Conservation (phyloP, 2,329 filamentous ascomycete genomes). For the Ceratocystis papillata region DNA sequence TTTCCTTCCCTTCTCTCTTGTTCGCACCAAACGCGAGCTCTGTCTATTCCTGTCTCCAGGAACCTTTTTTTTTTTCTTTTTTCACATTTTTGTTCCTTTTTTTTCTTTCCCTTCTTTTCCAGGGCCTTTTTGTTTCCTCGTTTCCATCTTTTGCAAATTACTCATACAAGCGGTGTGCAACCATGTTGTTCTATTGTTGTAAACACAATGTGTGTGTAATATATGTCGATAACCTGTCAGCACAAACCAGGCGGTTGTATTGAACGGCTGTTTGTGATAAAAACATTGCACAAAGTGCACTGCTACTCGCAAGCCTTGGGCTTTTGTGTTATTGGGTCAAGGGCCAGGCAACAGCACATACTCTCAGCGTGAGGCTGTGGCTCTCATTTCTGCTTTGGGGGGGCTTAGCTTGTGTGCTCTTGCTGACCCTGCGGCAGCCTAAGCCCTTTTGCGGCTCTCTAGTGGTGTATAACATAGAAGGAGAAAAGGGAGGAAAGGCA, state of each 20-base stretch:
- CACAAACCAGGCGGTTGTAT: not conserved
- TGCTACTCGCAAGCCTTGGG: not conserved
- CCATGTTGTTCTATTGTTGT: not conserved
- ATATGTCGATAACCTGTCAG: no score
- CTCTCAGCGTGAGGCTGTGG: not conserved
- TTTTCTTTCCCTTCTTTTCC: not conserved
- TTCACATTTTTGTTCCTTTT: not conserved
- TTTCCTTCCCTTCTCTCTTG: not conserved
- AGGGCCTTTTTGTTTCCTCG: not conserved
- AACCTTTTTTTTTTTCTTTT: no score
- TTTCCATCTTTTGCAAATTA: not conserved
- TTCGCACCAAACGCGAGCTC: no score
- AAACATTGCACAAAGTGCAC: not conserved
- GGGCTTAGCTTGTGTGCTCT: not conserved
- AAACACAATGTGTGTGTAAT: not conserved
- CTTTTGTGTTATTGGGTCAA: not conserved
- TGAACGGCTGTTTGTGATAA: not conserved
- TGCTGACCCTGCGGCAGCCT: not conserved
- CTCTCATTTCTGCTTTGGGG: not conserved
- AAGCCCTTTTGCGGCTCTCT: not conserved
- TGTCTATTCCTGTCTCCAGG: no score
- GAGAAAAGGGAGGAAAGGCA: not conserved
- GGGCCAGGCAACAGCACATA: not conserved
- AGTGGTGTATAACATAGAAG: not conserved
- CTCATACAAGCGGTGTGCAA: slow-evolving; percentile 6